A percentile compares a stretch with the other conserved stretches of the same genome.
These are phyloP conservation scores for Bathelium albidoporum DNA, from an alignment of 495 filamentous ascomycete species.

Conservation along the genomic window DNA sequence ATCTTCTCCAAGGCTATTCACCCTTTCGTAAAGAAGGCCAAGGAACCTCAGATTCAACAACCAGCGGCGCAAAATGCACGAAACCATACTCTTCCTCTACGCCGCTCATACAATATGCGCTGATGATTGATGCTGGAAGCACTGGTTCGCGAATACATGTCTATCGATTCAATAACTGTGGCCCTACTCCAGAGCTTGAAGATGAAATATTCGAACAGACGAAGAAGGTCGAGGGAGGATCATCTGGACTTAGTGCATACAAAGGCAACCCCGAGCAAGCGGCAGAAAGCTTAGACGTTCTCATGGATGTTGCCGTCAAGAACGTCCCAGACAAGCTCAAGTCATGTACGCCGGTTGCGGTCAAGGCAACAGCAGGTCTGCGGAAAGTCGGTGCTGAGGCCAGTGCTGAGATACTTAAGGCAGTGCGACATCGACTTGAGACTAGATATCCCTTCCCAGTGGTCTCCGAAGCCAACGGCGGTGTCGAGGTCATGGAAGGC, in stretches of 20 bases:
- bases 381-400: constrained; percentile 73
- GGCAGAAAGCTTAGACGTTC: constrained; percentile 75
- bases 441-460: constrained; percentile 88
- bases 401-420: constrained; percentile 72
- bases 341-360: constrained; percentile 78
- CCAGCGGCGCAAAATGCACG: constrained; percentile 45
- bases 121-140: constrained; percentile 98
- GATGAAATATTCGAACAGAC: constrained; percentile 86
- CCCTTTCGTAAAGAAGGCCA: neutral
- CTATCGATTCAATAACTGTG: constrained; percentile 98
- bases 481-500: constrained; percentile 93
- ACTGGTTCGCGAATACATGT: constrained; percentile 97
- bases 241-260: constrained; percentile 76
- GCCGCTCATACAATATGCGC: constrained; percentile 89
- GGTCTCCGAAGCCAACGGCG: constrained; percentile 69
- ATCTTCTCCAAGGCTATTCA: neutral
- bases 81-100: constrained; percentile 73
- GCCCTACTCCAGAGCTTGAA: constrained; percentile 86
- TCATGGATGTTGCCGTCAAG: constrained; percentile 75
- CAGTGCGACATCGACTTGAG: constrained; percentile 77
- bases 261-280: constrained; percentile 73
- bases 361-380: constrained; percentile 93
- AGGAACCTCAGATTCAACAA: neutral
- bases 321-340: constrained; percentile 79
- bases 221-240: constrained; percentile 58